A percentile compares a stretch with the other conserved stretches of the same genome.
Evolutionary conservation across 2,329 filamentous ascomycete genomes (phyloP).

Genomic region (Coleophoma cylindrospora): DNA sequence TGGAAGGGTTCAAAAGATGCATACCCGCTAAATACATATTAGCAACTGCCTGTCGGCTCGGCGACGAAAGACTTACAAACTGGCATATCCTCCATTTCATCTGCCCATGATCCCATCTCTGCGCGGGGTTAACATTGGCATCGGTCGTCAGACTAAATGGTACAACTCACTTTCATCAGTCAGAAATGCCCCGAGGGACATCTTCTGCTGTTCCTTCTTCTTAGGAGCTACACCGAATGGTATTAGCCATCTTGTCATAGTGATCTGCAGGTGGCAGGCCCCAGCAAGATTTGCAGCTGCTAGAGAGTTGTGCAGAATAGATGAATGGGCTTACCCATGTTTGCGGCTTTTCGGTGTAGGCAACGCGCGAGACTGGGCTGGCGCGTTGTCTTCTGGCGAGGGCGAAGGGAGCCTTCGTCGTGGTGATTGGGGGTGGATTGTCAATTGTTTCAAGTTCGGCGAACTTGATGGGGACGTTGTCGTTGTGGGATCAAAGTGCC

Average conservation of each 20-base stretch:
- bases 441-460: slow-evolving; percentile 9
- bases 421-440: slow-evolving; percentile 2
- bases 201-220: slow-evolving; percentile 86
- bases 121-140: slow-evolving; percentile 30
- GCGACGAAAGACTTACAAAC: slow-evolving; percentile 23
- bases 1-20: slow-evolving; percentile 5
- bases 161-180: slow-evolving; percentile 73
- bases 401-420: slow-evolving; percentile 20
- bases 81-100: slow-evolving; percentile 84
- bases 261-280: neutral
- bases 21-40: slow-evolving; percentile 26
- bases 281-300: neutral
- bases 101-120: slow-evolving; percentile 91
- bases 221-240: slow-evolving; percentile 65
- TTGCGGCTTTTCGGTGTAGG: slow-evolving; percentile 43
- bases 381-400: slow-evolving; percentile 18
- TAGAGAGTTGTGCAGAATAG: slow-evolving; percentile 8
- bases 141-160: slow-evolving; percentile 28
- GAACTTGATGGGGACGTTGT: slow-evolving; percentile 13
- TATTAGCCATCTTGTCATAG: slow-evolving; percentile 34
- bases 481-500: neutral
- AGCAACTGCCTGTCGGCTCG: slow-evolving; percentile 9
- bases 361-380: slow-evolving; percentile 36
- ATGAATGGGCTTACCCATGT: slow-evolving; percentile 48
- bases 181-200: slow-evolving; percentile 96